Base-by-base conservation (phyloP, 768 basidiomycete species). In the Leucocoprinus leucothites region DNA sequence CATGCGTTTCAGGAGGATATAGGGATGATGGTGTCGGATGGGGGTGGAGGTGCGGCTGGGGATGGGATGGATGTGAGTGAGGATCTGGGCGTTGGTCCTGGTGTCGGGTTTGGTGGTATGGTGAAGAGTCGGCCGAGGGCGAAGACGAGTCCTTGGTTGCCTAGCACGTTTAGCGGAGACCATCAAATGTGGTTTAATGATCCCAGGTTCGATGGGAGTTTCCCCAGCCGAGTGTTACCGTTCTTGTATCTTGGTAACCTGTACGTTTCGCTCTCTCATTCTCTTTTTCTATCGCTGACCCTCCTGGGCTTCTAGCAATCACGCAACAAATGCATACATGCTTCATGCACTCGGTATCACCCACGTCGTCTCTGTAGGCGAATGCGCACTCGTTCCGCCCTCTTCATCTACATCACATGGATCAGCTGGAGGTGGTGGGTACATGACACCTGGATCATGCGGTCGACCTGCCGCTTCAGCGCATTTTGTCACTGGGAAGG, bases 101-200 rank as follows among this genome's bases (percentile, higher is more conserved):
- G n/a, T n/a, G n/a, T n/a, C n/a, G n/a, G n/a, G 18, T 8, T 41
- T 41, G 16, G 19, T 45, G 54, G 14, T 7, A 60, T 64, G 24
- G 59, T 69, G 11, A 74, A 74, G 61, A 68, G 76, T 35, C 77
- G 91, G 34, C 89, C 85, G 41, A 77, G 91, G 60, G 89, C 87
- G 51, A 84, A 77, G 58, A 90, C 89, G 25, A 79, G 83, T 58
- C 84, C 88, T 22, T 79, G 80, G 74, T 63, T 87, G 43, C 84
- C 85, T 11, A 79, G 76, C 59, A 64, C 83, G 55, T 78, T 83
- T 56, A 78, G 77, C 19, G 77, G 80, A 19, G 86, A 90, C 64
- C 91, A 93, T 64, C 84, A 90, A 69, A 78, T 85, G n/a, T 98
- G 95, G 95, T 97, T 98, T 72, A 88, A 94, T 63, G 92, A 94